These are phyloP conservation scores for Xerocomus nothofagi DNA, from an alignment of 1,284 basidiomycete species.

Conservation along the genomic window DNA sequence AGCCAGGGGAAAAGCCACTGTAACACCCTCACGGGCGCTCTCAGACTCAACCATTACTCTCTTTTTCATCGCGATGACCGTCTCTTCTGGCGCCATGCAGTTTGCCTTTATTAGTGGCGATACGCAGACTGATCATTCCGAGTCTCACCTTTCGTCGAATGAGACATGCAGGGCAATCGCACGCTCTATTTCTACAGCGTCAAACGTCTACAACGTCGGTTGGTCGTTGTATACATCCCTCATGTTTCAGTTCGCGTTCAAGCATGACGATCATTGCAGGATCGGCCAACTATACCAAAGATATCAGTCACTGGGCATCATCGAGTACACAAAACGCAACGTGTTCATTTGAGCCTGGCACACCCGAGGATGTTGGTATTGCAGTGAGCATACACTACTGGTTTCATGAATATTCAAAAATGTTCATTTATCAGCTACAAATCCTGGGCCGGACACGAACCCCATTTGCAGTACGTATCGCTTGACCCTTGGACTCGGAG, in stretches of 20 bases:
- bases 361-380: slow-evolving; percentile 42
- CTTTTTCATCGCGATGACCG: background rate
- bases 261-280: slow-evolving; percentile 1
- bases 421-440: background rate
- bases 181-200: slow-evolving; percentile 9
- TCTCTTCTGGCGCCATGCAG: background rate
- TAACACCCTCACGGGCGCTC: background rate
- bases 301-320: slow-evolving; percentile 46
- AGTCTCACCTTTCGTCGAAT: background rate
- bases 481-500: no score
- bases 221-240: background rate
- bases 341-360: slow-evolving; percentile 55
- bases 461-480: slow-evolving; percentile 12
- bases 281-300: slow-evolving; percentile 35
- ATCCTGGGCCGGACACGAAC: slow-evolving; percentile 8
- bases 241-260: background rate
- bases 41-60: background rate
- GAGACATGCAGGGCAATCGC: background rate
- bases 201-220: slow-evolving; percentile 31
- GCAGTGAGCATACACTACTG: slow-evolving; percentile 37
- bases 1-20: background rate
- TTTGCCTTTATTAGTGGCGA: background rate
- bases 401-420: background rate
- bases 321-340: slow-evolving; percentile 44
- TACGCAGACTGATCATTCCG: background rate